Evolutionary conservation across 176 grass and related monocot species (phyloP), one percentile per base, ranked within the genome.

Genomic region (Phoenix roebelenii): DNA sequence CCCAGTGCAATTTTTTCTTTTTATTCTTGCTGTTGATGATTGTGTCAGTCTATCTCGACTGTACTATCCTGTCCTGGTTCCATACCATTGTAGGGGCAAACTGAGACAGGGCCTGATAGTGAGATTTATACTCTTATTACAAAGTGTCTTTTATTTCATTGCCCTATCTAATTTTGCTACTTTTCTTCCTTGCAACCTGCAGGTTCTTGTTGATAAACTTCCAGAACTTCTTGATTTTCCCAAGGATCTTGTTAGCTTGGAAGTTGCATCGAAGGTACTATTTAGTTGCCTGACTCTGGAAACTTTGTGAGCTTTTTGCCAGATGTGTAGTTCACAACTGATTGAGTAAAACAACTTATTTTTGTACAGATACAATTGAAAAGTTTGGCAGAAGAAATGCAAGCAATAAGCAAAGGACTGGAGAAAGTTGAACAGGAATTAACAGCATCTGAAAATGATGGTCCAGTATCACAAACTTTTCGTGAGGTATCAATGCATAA

Each of bases 391-490:
- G 93, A 97, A 73, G 93, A 97, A 88, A 97, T 97, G 93, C 93
- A 97, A 74, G 93, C 93, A 53, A 61, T 97, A 80, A 91, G 80
- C 73, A 97, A 92, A 85, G 93, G 87, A 58, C 87, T 97, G 1
- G 93, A 97, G 63, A 97, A 97, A 76, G 87, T 97, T 77, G 93
- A 97, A 67, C 84, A 97, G 70, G 93, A 97, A 78, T 72, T 97
- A 70, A 88, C 84, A 58, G 76, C 74, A 75, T 97, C 87, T 58
- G 93, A 97, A 82, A 97, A 84, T 78, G 93, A 97, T 74, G 93
- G 93, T 70, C 87, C 78, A 58, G 93, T 97, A 35, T 97, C 93
- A 0, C 72, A 88, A 50, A 76, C 59, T 29, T 97, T 97, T 66
- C 57, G 81, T 50, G 77, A 85, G 81, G 93, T 85, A 82, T 9